phyloP scores from a whole-genome alignment of 768 basidiomycete species.

The Phaeotremella fagi region DNA sequence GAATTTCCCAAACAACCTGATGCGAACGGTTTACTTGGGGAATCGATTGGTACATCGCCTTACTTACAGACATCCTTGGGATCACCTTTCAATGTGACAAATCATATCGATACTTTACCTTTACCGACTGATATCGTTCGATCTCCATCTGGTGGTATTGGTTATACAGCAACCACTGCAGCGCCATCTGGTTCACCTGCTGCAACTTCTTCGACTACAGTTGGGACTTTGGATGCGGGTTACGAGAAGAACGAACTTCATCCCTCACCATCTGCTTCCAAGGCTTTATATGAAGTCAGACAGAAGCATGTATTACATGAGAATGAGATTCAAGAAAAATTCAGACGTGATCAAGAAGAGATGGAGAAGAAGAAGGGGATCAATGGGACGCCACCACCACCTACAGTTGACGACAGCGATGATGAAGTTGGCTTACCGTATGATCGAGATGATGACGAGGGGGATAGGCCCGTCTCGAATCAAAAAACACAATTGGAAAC shows the following conservation, averaged over 20 bases:
- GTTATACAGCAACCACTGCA: not conserved
- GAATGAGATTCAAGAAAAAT: conserved; percentile 29
- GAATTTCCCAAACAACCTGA: not conserved
- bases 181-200: not conserved
- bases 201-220: not conserved
- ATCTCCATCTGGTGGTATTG: not conserved
- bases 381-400: not conserved
- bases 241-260: conserved; percentile 1
- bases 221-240: not conserved
- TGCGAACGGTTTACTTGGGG: not conserved
- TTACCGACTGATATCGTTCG: not conserved
- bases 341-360: conserved; percentile 26
- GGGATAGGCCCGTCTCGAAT: too few species aligned
- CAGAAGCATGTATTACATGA: conserved; percentile 25
- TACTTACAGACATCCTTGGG: not conserved
- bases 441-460: conserved; percentile 15
- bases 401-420: conserved; percentile 9
- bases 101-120: not conserved
- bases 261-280: conserved; percentile 27
- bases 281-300: conserved; percentile 17
- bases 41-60: not conserved
- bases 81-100: not conserved
- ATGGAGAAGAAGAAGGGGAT: not conserved
- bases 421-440: conserved; percentile 32
- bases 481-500: not conserved